phyloP scores from a whole-genome alignment of 768 basidiomycete genomes.

The Pisolithus albus region DNA sequence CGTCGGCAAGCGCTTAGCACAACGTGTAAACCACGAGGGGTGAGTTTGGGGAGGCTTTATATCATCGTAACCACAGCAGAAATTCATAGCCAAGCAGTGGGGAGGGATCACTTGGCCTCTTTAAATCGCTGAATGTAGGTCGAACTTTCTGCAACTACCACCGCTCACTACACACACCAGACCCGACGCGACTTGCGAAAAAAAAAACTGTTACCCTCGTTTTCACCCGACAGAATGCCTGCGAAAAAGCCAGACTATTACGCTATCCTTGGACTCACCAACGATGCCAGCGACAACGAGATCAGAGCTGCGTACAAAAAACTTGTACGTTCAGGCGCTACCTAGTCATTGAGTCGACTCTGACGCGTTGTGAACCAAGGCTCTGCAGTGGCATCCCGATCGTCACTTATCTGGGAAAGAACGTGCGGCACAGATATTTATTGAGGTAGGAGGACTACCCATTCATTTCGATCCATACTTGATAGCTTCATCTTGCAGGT shows the following conservation, averaged over 20 bases:
- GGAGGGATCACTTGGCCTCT: slow-evolving; percentile 17
- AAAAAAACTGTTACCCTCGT: slow-evolving; percentile 4
- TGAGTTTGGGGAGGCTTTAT: slow-evolving; percentile 8
- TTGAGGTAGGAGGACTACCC: slow-evolving; percentile 40
- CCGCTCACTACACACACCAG: slow-evolving; percentile 1
- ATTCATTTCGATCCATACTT: slow-evolving; percentile 2
- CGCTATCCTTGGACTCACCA: slow-evolving; percentile 40
- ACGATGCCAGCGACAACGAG: slow-evolving; percentile 42
- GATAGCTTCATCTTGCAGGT: slow-evolving; percentile 29
- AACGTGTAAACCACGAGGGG: slow-evolving; percentile 29
- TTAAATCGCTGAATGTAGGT: slow-evolving; percentile 8
- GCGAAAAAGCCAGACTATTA: slow-evolving; percentile 24
- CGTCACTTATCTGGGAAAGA: slow-evolving; percentile 49
- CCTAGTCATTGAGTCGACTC: slow-evolving; percentile 17
- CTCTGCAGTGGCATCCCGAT: slow-evolving; percentile 64
- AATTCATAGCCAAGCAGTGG: slow-evolving; percentile 12
- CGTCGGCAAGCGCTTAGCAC: slow-evolving; percentile 25
- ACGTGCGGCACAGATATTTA: slow-evolving; percentile 47
- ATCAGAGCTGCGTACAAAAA: slow-evolving; percentile 58
- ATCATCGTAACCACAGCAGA: slow-evolving; percentile 19
- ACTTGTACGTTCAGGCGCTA: slow-evolving; percentile 37
- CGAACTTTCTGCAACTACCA: slow-evolving; percentile 3
- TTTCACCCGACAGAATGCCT: slow-evolving; percentile 19
- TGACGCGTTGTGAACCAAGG: slow-evolving; percentile 28
- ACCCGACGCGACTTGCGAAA: slow-evolving; percentile 4